Base-by-base conservation (phyloP, 768 basidiomycete genomes). In the Candolleomyces eurysporus region DNA sequence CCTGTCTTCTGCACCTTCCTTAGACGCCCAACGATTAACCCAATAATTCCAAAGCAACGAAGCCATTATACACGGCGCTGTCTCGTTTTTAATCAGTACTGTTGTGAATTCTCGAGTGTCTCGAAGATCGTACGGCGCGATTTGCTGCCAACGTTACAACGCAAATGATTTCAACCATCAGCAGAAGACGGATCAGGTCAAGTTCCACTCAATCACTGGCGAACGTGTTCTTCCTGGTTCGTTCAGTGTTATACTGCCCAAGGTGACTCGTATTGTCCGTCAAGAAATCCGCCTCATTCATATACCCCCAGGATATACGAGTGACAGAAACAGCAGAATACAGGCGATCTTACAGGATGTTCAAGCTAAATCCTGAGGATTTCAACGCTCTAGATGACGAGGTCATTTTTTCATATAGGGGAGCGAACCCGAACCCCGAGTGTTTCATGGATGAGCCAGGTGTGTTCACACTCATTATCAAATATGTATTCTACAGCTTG, bases 101-200 rank as follows among this genome's bases (percentile, higher is more conserved):
- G 70, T 75, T 6, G 80, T 83, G 2, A 71, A 73, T 7, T 70
- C 71, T 8, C 74, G 82, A 22, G 71, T 82, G 16, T 68, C 79
- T 6, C 74, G 69, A 51, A 61, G 68, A 51, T 77, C 78, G 0
- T 82, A 81, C 57, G 82, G 82, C 6, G 72, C 72, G 0, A 64
- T 70, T 13, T 73, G 73, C 62, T 62, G 58, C 30, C 54, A 71
- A 2, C 61, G 63, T 0, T 82, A 65, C 31, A 72, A 79, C 40
- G 22, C 64, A 0, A 58, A 57, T 1, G 68, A 79, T 39, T 59
- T 58, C 0, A 81, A 82, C 8, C 83, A 84, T 59, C 58, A 66
- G 21, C 43, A 64, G 10, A 75, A 73, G 4, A 30, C 3, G 5
- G 14, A 36, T 46, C 53, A 45, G 17, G 16, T 32, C 19, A 26